Percentiles rank a stretch among this genome's conserved stretches.
Conservation (phyloP, 495 filamentous ascomycete species). For the Hyaloscypha finlandica region DNA sequence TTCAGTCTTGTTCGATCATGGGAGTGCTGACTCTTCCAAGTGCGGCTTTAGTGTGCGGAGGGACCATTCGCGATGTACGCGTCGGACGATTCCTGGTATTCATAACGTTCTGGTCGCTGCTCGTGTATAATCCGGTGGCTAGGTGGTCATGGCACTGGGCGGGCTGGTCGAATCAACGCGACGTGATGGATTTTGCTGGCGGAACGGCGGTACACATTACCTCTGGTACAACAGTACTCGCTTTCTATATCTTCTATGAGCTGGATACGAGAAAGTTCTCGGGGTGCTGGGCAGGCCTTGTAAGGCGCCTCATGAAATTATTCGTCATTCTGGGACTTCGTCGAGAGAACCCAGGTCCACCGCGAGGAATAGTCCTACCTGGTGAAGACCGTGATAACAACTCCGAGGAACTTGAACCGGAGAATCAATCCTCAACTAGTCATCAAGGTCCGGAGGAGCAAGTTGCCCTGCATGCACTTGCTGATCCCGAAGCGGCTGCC, state of each 20-base stretch:
- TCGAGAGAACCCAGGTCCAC: neutral
- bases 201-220: neutral
- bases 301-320: neutral
- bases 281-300: neutral
- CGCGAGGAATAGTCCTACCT: neutral
- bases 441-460: neutral
- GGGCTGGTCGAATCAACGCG: neutral
- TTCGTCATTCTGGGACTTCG: neutral
- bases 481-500: neutral
- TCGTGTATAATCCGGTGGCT: neutral
- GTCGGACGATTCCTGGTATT: neutral
- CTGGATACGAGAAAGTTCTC: neutral
- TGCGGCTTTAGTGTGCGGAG: neutral
- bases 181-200: neutral
- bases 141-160: neutral
- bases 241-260: constrained; percentile 1
- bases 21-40: neutral
- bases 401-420: neutral
- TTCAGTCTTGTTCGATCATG: neutral
- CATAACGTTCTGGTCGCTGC: constrained; percentile 1
- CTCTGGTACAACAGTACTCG: neutral
- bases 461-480: neutral
- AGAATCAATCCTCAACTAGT: neutral
- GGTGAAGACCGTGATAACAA: neutral
- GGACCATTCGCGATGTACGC: neutral